Conservation (phyloP, 768 basidiomycete genomes). For the Calocybe cyanea region DNA sequence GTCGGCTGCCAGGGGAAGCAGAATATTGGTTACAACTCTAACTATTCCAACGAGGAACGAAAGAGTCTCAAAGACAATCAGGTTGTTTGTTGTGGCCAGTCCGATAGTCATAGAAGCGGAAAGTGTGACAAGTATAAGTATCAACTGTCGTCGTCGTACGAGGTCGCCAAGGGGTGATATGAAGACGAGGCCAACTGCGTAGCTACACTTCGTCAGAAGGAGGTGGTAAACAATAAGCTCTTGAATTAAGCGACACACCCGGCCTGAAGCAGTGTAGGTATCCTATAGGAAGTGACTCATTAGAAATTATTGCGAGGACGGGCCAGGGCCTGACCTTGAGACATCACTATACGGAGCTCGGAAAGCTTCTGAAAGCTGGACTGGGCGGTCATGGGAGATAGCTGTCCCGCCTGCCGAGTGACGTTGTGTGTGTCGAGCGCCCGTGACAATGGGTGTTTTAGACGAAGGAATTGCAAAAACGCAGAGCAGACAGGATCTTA, state of each 20-base stretch:
- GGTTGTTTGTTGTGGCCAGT: constrained; percentile 53
- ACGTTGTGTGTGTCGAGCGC: too few relatives aligned
- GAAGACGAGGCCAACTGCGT: constrained; percentile 66
- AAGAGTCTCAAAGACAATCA: constrained; percentile 59
- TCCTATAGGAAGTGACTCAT: neutral
- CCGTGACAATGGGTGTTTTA: too few relatives aligned
- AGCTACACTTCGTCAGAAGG: constrained; percentile 32
- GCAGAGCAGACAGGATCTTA: too few relatives aligned
- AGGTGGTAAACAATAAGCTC: neutral
- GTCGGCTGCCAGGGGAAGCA: constrained; percentile 75
- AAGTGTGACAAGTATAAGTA: constrained; percentile 53
- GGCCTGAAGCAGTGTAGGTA: constrained; percentile 11
- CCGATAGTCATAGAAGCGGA: constrained; percentile 65
- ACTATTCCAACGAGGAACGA: constrained; percentile 68
- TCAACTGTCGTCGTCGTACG: constrained; percentile 66
- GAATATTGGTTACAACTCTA: constrained; percentile 70
- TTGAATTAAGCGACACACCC: constrained; percentile 1
- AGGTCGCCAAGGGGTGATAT: constrained; percentile 83
- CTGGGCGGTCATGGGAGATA: too few relatives aligned
- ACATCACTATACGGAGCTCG: constrained; percentile 5
- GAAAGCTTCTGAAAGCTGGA: constrained; percentile 9
- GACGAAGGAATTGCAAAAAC: too few relatives aligned
- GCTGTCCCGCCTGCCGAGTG: too few relatives aligned
- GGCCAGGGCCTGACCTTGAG: constrained; percentile 3
- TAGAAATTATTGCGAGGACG: neutral